Evolutionary conservation across 176 grass and related monocot species (phyloP).

Genomic region (Oryza meyeriana): DNA sequence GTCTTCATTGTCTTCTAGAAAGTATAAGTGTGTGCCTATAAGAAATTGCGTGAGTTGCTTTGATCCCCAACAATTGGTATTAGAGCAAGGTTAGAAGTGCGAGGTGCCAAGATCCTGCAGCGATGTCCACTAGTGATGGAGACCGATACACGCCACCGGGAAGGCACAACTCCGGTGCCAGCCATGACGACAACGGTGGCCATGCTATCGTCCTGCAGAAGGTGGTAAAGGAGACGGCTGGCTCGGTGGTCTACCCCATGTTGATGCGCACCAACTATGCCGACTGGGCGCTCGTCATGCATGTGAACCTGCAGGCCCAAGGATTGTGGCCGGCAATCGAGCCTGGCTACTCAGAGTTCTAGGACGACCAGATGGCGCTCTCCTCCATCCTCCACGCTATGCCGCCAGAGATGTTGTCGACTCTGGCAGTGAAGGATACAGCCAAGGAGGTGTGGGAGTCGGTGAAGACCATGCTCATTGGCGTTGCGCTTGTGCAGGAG

Average conservation of each 20-base stretch:
- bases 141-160: too few relatives aligned
- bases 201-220: background rate
- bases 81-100: too few relatives aligned
- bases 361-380: too few relatives aligned
- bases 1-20: too few relatives aligned
- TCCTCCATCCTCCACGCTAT: too few relatives aligned
- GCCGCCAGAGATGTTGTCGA: too few relatives aligned
- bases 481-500: background rate
- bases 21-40: too few relatives aligned
- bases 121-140: too few relatives aligned
- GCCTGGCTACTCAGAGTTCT: background rate
- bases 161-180: background rate
- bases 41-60: too few relatives aligned
- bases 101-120: too few relatives aligned
- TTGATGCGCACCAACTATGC: background rate
- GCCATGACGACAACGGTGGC: background rate
- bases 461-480: background rate
- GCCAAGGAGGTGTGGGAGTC: background rate
- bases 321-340: background rate
- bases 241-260: background rate
- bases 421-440: background rate
- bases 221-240: background rate
- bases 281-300: background rate
- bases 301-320: too few relatives aligned
- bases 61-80: too few relatives aligned